Conservation (phyloP, 1,284 basidiomycete species). For the Ganoderma multipileum region DNA sequence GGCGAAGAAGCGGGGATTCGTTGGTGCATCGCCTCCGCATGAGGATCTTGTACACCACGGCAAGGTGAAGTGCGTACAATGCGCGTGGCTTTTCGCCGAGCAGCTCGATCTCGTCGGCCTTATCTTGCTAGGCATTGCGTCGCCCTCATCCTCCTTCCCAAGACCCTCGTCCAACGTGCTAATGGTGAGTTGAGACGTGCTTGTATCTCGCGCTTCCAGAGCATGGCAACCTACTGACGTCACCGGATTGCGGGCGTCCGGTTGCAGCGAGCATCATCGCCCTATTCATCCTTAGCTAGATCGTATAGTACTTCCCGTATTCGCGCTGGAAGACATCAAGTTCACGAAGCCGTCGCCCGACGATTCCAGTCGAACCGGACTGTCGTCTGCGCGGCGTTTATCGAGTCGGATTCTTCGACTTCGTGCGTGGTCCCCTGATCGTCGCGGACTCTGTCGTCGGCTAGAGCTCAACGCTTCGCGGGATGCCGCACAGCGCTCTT, state of each 20-base stretch:
- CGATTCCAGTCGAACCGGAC: constrained; percentile 65
- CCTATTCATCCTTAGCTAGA: constrained; percentile 57
- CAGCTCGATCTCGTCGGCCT: constrained; percentile 71
- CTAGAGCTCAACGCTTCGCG: no score
- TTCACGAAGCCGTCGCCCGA: constrained; percentile 54
- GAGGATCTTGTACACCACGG: constrained; percentile 19
- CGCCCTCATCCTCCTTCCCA: constrained; percentile 62
- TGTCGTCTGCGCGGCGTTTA: constrained; percentile 58
- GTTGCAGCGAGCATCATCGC: constrained; percentile 57
- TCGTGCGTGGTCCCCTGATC: constrained; percentile 47
- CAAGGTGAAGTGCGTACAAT: constrained; percentile 25
- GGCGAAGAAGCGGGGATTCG: constrained; percentile 58
- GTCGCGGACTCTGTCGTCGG: constrained; percentile 46
- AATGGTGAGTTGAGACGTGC: constrained; percentile 37
- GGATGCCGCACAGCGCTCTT: no score
- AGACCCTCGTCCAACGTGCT: constrained; percentile 54
- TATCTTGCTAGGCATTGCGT: constrained; percentile 58
- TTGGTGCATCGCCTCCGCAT: constrained; percentile 33
- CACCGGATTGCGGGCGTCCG: not conserved
- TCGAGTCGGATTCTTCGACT: constrained; percentile 79
- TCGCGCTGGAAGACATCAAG: constrained; percentile 57
- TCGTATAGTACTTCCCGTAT: constrained; percentile 52
- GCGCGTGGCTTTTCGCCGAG: constrained; percentile 43
- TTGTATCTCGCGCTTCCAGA: not conserved
- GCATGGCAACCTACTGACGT: not conserved